Conservation (phyloP, 1,284 basidiomycete species). For the Leccinum holopus region DNA sequence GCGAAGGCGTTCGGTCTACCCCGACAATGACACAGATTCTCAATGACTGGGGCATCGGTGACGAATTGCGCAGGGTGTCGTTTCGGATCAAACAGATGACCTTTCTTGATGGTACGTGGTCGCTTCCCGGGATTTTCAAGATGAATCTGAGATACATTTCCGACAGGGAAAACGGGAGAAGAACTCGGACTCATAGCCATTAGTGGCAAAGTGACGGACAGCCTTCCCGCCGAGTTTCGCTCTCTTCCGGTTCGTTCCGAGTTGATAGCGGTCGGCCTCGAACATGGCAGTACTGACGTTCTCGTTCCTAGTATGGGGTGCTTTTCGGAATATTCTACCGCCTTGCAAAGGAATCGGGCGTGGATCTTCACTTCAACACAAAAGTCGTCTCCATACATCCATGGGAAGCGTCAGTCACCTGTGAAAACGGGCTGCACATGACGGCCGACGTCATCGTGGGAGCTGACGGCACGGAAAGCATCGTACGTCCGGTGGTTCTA, state of each 20-base stretch:
- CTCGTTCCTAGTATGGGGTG: slow-evolving; percentile 49
- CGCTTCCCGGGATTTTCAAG: too few relatives aligned
- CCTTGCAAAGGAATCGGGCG: slow-evolving; percentile 45
- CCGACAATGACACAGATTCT: slow-evolving; percentile 49
- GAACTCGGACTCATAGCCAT: slow-evolving; percentile 37
- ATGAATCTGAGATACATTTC: neutral
- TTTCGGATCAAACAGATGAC: slow-evolving; percentile 34
- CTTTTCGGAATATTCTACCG: slow-evolving; percentile 53
- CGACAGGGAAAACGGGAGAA: slow-evolving; percentile 36
- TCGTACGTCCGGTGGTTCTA: slow-evolving; percentile 48
- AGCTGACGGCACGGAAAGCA: slow-evolving; percentile 56
- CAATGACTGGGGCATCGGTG: slow-evolving; percentile 44
- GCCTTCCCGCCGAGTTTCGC: slow-evolving; percentile 39
- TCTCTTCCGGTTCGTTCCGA: slow-evolving; percentile 35
- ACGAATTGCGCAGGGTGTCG: slow-evolving; percentile 30
- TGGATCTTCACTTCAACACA: slow-evolving; percentile 48
- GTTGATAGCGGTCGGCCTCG: neutral
- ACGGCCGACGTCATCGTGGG: slow-evolving; percentile 51
- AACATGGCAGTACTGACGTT: too few relatives aligned
- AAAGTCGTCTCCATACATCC: slow-evolving; percentile 47
- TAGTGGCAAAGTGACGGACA: slow-evolving; percentile 38
- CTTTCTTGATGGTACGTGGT: slow-evolving; percentile 22
- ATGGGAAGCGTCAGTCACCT: slow-evolving; percentile 36
- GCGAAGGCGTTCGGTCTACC: slow-evolving; percentile 26
- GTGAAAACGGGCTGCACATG: slow-evolving; percentile 41